Evolutionary conservation across 352 stramenopile genomes (phyloP).

Genomic region (Globisporangium emineosum): DNA sequence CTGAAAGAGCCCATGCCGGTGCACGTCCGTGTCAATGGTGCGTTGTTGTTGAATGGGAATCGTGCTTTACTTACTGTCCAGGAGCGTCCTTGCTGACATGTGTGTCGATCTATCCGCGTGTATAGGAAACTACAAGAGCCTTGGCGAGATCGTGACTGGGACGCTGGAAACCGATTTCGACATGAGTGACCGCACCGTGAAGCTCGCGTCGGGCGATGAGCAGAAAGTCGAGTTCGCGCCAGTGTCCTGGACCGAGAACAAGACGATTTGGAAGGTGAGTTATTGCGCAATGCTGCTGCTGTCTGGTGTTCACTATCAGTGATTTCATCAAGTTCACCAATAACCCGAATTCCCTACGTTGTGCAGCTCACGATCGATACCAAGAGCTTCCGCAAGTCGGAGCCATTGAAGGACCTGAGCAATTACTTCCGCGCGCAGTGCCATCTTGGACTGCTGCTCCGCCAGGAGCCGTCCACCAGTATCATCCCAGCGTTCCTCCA

Average conservation of each 20-base stretch:
- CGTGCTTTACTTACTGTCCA: background rate
- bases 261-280: slow-evolving; percentile 70
- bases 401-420: slow-evolving; percentile 87
- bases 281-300: background rate
- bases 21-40: slow-evolving; percentile 85
- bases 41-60: background rate
- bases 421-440: slow-evolving; percentile 91
- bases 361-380: slow-evolving; percentile 49
- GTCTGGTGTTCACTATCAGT: background rate
- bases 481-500: slow-evolving; percentile 94
- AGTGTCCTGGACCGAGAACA: slow-evolving; percentile 65
- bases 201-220: slow-evolving; percentile 54
- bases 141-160: slow-evolving; percentile 77
- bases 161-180: slow-evolving; percentile 71
- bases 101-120: background rate
- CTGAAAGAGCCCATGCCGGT: slow-evolving; percentile 77
- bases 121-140: slow-evolving; percentile 61
- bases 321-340: background rate
- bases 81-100: background rate
- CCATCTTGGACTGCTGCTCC: slow-evolving; percentile 86
- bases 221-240: slow-evolving; percentile 47
- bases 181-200: slow-evolving; percentile 50
- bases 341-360: background rate
- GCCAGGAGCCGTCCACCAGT: slow-evolving; percentile 95
- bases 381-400: slow-evolving; percentile 86